Percentiles rank a stretch among this genome's conserved stretches.
Conservation (phyloP, 2,329 filamentous ascomycete genomes). For the Scolecobasidium constrictum region DNA sequence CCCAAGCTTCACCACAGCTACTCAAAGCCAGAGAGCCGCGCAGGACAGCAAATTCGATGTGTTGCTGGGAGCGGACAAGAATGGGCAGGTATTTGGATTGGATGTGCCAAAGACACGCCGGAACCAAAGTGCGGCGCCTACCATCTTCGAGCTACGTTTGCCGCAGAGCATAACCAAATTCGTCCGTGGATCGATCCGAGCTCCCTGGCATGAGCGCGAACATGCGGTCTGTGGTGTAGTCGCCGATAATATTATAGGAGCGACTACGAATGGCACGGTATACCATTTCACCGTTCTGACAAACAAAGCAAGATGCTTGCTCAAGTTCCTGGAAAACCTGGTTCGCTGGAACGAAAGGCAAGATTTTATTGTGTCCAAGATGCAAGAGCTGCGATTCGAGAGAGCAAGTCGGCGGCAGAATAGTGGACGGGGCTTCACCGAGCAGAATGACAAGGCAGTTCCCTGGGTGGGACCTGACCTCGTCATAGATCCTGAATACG, state of each 20-base stretch:
- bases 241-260: conserved; percentile 37
- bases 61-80: conserved; percentile 24
- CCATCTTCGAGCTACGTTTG: conserved; percentile 31
- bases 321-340: conserved; percentile 65
- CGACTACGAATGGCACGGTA: conserved; percentile 41
- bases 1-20: neutral
- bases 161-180: conserved; percentile 35
- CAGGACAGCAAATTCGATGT: conserved; percentile 12
- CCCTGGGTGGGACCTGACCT: neutral
- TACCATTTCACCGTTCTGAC: conserved; percentile 54
- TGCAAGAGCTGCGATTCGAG: conserved; percentile 10
- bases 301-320: conserved; percentile 51
- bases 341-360: conserved; percentile 13
- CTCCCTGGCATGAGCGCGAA: conserved; percentile 22
- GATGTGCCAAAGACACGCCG: conserved; percentile 15
- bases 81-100: conserved; percentile 20
- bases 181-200: conserved; percentile 34
- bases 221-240: conserved; percentile 27
- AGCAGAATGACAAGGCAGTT: neutral
- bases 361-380: conserved; percentile 20
- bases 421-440: conserved; percentile 14
- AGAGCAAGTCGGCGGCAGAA: conserved; percentile 13
- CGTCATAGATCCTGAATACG: conserved; percentile 4
- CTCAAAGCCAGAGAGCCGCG: neutral
- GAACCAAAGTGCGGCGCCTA: conserved; percentile 18